Base-by-base conservation (phyloP, 305 asterid species). In the Andrographis paniculata region DNA sequence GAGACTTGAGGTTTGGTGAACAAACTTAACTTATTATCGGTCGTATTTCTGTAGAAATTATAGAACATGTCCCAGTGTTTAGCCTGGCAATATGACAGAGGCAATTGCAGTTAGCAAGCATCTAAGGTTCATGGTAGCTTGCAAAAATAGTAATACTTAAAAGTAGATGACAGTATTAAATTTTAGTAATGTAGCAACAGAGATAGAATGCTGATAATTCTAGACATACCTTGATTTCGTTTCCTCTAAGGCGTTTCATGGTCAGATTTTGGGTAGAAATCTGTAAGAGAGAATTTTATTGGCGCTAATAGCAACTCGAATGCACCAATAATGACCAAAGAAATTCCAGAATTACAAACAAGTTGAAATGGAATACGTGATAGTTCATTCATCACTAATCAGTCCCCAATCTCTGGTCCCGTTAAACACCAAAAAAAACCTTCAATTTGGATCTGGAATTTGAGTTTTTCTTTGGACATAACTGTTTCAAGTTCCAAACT, bases 1-100 rank as follows among this genome's bases (percentile, higher is more conserved):
- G 45, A 54, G 39, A 41, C 14, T 14, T 3, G 55, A 54, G 50
- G 60, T 64, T 46, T 45, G 35, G 56, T 16, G 46, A 59, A 63
- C 75, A 47, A 57, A 75, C 72, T 54, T 43, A 47, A 80, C 93
- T 91, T 91, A 72, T 87, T 83, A 63, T 87, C 96, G 10, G 95
- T 87, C 60, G 99, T 91, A 57, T 80, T 87, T 56, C 85, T 73
- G 82, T 91, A 91, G 82, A 91, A 91, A 53, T 77, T 46, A 53
- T 91, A 86, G 76, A 91, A 91, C 31, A 87, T 79, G 53, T 91
- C 99, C 96, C 96, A 91, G 56, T 91, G 96, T 60, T 58, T 75
- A 53, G 95, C 89, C 95, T 91, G 89, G 58, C 61, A 64, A 62
- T 11, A 47, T 36, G 38, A 52, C 52, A 52, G 53, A 14, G 17